phyloP scores from a whole-genome alignment of 2,329 filamentous ascomycete species.

The Cladosporium sp. region DNA sequence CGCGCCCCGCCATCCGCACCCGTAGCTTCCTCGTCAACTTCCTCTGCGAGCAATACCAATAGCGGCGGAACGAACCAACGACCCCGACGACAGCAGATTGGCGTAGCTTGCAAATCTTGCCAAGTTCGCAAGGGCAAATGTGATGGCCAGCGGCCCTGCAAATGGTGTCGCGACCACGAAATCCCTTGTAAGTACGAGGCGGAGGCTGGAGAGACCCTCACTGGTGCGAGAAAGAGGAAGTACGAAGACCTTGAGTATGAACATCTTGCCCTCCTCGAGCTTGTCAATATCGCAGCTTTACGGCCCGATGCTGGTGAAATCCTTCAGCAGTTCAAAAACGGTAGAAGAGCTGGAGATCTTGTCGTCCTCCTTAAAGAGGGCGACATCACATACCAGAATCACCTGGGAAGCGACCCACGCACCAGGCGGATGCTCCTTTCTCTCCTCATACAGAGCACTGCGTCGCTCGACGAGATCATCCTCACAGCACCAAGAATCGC shows the following conservation, averaged over 20 bases:
- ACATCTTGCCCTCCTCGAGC: constrained; percentile 8
- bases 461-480: constrained; percentile 15
- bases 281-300: constrained; percentile 7
- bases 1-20: too few species aligned
- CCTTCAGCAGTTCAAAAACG: constrained; percentile 11
- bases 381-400: constrained; percentile 1
- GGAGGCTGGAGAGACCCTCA: constrained; percentile 18
- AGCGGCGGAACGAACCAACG: too few species aligned
- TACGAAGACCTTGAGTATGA: constrained; percentile 16
- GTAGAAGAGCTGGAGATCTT: constrained; percentile 13
- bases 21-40: too few species aligned
- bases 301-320: constrained; percentile 13
- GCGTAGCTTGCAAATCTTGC: background rate
- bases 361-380: constrained; percentile 6
- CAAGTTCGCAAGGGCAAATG: constrained; percentile 6
- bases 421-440: constrained; percentile 5
- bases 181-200: constrained; percentile 17
- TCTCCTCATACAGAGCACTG: constrained; percentile 14
- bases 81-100: background rate
- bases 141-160: constrained; percentile 13
- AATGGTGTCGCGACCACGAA: constrained; percentile 7
- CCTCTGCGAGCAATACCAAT: too few species aligned
- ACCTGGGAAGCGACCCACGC: constrained; percentile 1
- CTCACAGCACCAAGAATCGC: background rate
- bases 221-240: constrained; percentile 18